These are phyloP conservation scores for Termitomyces sp. DNA, from an alignment of 768 basidiomycete genomes.

Conservation along the genomic window DNA sequence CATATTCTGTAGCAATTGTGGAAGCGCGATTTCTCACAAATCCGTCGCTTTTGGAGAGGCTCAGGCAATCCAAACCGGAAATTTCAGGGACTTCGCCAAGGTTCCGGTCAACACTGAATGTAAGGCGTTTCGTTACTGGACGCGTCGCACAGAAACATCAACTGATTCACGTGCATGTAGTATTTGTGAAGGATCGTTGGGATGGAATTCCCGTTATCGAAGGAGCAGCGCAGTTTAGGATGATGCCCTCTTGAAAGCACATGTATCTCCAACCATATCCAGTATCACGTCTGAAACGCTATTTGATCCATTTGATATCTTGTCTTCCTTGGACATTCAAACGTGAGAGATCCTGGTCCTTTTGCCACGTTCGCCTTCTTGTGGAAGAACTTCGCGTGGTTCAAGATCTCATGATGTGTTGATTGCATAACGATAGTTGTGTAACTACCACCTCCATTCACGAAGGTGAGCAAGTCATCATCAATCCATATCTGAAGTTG, in stretches of 20 bases:
- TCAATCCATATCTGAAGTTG: too few species aligned
- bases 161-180: constrained; percentile 11
- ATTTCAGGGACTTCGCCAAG: constrained; percentile 24
- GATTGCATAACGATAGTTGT: neutral
- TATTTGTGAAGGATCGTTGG: constrained; percentile 32
- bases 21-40: constrained; percentile 30
- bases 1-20: constrained; percentile 32
- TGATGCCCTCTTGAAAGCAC: constrained; percentile 12
- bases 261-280: neutral
- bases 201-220: constrained; percentile 16
- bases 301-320: neutral
- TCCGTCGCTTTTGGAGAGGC: constrained; percentile 26
- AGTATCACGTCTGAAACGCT: neutral
- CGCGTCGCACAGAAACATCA: neutral
- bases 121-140: constrained; percentile 11
- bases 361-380: neutral
- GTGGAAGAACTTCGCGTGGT: neutral
- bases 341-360: neutral
- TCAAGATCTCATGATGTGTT: neutral
- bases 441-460: too few species aligned
- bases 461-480: too few species aligned
- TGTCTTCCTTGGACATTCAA: neutral
- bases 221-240: constrained; percentile 21
- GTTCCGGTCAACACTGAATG: constrained; percentile 25
- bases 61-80: constrained; percentile 33